A percentile compares a stretch with the other conserved stretches of the same genome.
phyloP scores from a whole-genome alignment of 2,329 filamentous ascomycete genomes.

The Neoscytalidium dimidiatum region DNA sequence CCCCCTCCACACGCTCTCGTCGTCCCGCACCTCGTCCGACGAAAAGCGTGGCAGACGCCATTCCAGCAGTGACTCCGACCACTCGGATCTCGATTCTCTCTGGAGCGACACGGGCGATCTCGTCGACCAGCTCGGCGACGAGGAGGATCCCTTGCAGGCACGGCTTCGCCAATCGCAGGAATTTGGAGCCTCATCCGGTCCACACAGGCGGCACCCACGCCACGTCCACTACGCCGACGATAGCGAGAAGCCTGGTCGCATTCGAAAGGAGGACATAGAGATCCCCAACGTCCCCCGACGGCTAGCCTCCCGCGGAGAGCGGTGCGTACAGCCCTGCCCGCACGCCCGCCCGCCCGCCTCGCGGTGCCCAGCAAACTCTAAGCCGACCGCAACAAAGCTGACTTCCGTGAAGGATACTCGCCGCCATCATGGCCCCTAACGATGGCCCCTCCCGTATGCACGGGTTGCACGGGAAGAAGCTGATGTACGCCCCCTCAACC shows the following conservation, averaged over 20 bases:
- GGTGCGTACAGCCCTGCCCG: slow-evolving; percentile 32
- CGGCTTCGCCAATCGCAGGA: slow-evolving; percentile 68
- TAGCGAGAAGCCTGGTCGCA: slow-evolving; percentile 40
- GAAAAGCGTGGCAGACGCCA: slow-evolving; percentile 53
- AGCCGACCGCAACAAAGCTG: background rate
- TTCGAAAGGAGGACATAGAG: slow-evolving; percentile 71
- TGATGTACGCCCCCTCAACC: slow-evolving; percentile 66
- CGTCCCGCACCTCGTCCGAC: slow-evolving; percentile 47
- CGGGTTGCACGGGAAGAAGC: slow-evolving; percentile 91
- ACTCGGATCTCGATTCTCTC: slow-evolving; percentile 56
- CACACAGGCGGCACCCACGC: slow-evolving; percentile 54
- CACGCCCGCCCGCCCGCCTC: background rate
- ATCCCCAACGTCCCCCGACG: slow-evolving; percentile 70
- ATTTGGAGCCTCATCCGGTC: slow-evolving; percentile 54
- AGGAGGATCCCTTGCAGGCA: slow-evolving; percentile 77
- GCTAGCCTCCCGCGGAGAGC: slow-evolving; percentile 66
- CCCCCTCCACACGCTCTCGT: slow-evolving; percentile 74
- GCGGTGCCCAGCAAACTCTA: background rate
- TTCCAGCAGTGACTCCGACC: slow-evolving; percentile 64
- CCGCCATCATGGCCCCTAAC: slow-evolving; percentile 80
- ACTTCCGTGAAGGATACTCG: slow-evolving; percentile 55
- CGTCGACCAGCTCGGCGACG: slow-evolving; percentile 83
- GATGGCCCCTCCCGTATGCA: slow-evolving; percentile 72
- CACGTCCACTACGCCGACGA: slow-evolving; percentile 68
- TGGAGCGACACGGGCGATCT: slow-evolving; percentile 97